Conservation (phyloP, 345 rosid species). For the Populus pruinosa region DNA sequence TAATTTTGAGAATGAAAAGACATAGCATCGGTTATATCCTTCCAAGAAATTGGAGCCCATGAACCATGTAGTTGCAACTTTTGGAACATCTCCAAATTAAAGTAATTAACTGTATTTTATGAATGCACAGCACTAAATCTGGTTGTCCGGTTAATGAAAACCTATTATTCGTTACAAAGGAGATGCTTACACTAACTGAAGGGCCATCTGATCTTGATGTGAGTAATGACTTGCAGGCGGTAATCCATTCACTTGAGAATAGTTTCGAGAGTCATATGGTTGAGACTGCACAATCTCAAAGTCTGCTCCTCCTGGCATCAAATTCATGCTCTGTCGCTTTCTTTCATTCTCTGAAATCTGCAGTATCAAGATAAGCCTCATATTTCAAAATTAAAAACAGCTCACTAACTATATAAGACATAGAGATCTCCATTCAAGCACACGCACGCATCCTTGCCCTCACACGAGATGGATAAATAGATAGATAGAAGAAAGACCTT, state of each 20-base stretch:
- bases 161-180: neutral
- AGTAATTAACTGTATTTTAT: neutral
- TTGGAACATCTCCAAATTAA: neutral
- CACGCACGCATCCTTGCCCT: neutral
- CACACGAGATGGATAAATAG: neutral
- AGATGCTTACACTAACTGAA: conserved; percentile 71
- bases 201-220: conserved; percentile 71
- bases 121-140: too few relatives aligned
- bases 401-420: neutral
- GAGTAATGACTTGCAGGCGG: conserved; percentile 65
- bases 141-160: neutral
- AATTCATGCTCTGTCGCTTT: conserved; percentile 60
- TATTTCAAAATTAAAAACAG: neutral
- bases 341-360: conserved; percentile 90
- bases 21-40: neutral
- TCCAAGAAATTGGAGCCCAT: neutral
- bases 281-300: conserved; percentile 62
- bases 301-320: conserved; percentile 76
- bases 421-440: neutral
- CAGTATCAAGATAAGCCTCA: conserved; percentile 1
- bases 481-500: conserved; percentile 46
- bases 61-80: neutral
- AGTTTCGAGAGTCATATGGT: conserved; percentile 65
- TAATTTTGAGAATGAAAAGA: neutral
- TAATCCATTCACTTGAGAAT: conserved; percentile 76